Evolutionary conservation across 805 yeast genomes (phyloP).

Genomic region (Metschnikowia kofuensis): DNA sequence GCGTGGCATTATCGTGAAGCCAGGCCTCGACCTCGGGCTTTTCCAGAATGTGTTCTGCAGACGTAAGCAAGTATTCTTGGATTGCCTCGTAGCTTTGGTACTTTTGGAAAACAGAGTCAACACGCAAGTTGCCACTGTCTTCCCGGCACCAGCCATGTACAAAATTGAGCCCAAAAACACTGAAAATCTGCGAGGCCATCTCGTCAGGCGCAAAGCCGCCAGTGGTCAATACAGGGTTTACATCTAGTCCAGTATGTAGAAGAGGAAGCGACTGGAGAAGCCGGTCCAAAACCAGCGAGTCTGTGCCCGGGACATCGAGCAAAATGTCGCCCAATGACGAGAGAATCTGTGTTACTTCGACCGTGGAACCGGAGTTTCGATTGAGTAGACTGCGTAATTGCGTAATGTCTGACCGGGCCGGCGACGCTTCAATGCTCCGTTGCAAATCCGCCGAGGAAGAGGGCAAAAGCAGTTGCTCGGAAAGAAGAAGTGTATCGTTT

Average conservation of each 20-base stretch:
- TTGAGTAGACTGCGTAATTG: conserved; percentile 9
- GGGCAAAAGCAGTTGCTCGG: neutral
- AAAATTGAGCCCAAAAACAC: conserved; percentile 54
- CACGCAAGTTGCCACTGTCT: conserved; percentile 9
- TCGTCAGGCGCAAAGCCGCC: conserved; percentile 53
- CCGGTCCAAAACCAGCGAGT: conserved; percentile 18
- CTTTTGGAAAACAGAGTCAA: conserved; percentile 17
- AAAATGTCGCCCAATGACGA: conserved; percentile 48
- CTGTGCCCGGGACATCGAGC: conserved; percentile 18
- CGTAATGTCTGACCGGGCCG: conserved; percentile 1
- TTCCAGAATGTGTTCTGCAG: conserved; percentile 9
- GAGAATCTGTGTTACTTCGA: conserved; percentile 37
- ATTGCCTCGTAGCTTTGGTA: conserved; percentile 48
- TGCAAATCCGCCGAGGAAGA: neutral
- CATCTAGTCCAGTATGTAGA: conserved; percentile 65
- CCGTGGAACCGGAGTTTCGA: conserved; percentile 6
- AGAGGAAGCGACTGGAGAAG: conserved; percentile 58
- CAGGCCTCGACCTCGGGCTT: conserved; percentile 26
- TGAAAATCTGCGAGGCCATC: conserved; percentile 54
- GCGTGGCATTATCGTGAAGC: conserved; percentile 65
- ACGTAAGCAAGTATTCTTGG: conserved; percentile 50
- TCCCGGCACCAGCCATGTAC: conserved; percentile 78
- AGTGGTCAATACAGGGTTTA: conserved; percentile 60
- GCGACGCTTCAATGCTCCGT: neutral
- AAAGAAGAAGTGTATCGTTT: neutral